Conservation (phyloP, 1,284 basidiomycete species). For the Coniferiporia sulphurascens region DNA sequence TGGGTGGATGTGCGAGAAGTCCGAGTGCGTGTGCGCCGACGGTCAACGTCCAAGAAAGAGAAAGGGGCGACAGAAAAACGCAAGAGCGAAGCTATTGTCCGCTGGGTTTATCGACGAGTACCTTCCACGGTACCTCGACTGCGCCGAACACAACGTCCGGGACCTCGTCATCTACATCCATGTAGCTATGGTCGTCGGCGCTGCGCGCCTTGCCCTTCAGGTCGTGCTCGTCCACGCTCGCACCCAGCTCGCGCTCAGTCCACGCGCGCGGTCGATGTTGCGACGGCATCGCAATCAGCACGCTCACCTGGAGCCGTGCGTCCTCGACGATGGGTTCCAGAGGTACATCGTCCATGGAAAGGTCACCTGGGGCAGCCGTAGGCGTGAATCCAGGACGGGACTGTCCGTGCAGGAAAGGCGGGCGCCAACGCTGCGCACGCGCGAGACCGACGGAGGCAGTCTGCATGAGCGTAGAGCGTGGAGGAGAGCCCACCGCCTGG, state of each 20-base stretch:
- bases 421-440: not conserved
- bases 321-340: constrained; percentile 30
- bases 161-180: constrained; percentile 33
- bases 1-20: not conserved
- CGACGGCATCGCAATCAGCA: constrained; percentile 61
- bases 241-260: constrained; percentile 5
- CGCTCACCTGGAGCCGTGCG: constrained; percentile 42
- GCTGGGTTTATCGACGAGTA: not conserved
- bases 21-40: too few species aligned
- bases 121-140: constrained; percentile 31
- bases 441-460: not conserved
- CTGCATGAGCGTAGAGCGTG: not conserved
- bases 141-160: constrained; percentile 46
- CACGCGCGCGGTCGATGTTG: constrained; percentile 26
- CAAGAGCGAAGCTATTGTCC: not conserved
- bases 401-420: constrained; percentile 14
- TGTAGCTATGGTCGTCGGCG: constrained; percentile 17
- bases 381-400: too few species aligned
- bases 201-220: constrained; percentile 30
- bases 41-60: too few species aligned
- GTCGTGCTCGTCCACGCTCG: not conserved
- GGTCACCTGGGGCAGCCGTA: too few species aligned
- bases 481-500: not conserved
- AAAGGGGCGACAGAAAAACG: too few species aligned
- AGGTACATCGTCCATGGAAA: constrained; percentile 21